Evolutionary conservation across 805 yeast species (phyloP).

Genomic region (Candida quercuum): DNA sequence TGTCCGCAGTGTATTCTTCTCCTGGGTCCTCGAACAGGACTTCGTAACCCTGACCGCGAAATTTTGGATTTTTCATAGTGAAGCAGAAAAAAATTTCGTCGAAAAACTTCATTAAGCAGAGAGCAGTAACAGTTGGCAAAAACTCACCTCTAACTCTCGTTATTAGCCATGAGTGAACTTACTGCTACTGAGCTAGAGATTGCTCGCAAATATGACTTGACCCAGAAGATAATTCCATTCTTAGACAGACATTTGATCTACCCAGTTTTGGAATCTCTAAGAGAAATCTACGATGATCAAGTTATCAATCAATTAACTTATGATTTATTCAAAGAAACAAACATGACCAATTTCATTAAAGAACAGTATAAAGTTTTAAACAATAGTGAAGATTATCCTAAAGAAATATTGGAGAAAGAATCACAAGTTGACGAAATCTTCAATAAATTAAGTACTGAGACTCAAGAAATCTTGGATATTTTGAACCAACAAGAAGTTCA

Average conservation of each 20-base stretch:
- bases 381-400: slow-evolving; percentile 34
- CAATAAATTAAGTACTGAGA: slow-evolving; percentile 33
- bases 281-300: slow-evolving; percentile 38
- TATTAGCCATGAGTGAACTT: slow-evolving; percentile 23
- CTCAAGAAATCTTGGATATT: slow-evolving; percentile 40
- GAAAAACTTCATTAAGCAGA: neutral
- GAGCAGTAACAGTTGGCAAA: too few relatives aligned
- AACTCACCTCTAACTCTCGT: too few relatives aligned
- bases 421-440: slow-evolving; percentile 33
- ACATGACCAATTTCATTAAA: slow-evolving; percentile 46
- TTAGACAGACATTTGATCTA: slow-evolving; percentile 57
- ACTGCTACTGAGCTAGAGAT: slow-evolving; percentile 31
- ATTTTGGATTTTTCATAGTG: too few relatives aligned
- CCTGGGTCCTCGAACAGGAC: too few relatives aligned
- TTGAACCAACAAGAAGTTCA: slow-evolving; percentile 46
- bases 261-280: slow-evolving; percentile 44
- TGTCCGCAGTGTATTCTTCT: too few relatives aligned
- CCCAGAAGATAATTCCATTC: slow-evolving; percentile 48
- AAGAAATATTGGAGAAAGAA: slow-evolving; percentile 36
- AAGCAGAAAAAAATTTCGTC: slow-evolving; percentile 5
- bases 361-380: slow-evolving; percentile 38
- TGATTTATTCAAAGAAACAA: slow-evolving; percentile 51
- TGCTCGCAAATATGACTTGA: slow-evolving; percentile 48
- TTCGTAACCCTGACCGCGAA: too few relatives aligned
- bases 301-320: slow-evolving; percentile 43